phyloP scores from a whole-genome alignment of 768 basidiomycete genomes.

The Hypholoma fasciculare region DNA sequence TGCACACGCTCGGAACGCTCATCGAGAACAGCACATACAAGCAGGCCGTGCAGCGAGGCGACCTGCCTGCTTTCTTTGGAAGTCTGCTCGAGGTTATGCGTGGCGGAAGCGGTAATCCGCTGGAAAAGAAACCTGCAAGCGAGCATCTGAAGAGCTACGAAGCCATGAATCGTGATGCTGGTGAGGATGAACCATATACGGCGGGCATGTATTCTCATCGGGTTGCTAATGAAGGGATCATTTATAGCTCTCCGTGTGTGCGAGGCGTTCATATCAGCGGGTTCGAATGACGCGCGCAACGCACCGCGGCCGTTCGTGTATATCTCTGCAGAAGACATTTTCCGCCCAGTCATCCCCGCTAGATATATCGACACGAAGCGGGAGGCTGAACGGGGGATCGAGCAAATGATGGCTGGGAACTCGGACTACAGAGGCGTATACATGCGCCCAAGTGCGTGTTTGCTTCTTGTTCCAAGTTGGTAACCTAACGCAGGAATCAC shows the following conservation, averaged over 20 bases:
- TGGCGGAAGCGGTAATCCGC: constrained; percentile 54
- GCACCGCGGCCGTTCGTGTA: constrained; percentile 79
- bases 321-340: constrained; percentile 94
- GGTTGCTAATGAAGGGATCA: constrained; percentile 10
- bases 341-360: constrained; percentile 80
- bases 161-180: constrained; percentile 84
- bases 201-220: constrained; percentile 7
- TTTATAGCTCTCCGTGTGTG: constrained; percentile 69
- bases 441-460: constrained; percentile 81
- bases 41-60: constrained; percentile 57
- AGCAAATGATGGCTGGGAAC: constrained; percentile 43
- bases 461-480: constrained; percentile 6
- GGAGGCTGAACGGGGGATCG: constrained; percentile 78
- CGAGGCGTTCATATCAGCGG: constrained; percentile 61
- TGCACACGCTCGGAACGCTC: constrained; percentile 92
- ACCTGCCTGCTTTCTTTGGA: constrained; percentile 50
- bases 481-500: constrained; percentile 5
- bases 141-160: constrained; percentile 62
- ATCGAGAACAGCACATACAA: constrained; percentile 86
- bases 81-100: constrained; percentile 37
- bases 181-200: constrained; percentile 43
- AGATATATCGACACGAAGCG: constrained; percentile 95
- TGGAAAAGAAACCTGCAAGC: constrained; percentile 35
- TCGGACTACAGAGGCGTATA: constrained; percentile 68
- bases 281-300: constrained; percentile 25